Evolutionary conservation across 768 basidiomycete species (phyloP).

Genomic region (Tephrocybe sp.): DNA sequence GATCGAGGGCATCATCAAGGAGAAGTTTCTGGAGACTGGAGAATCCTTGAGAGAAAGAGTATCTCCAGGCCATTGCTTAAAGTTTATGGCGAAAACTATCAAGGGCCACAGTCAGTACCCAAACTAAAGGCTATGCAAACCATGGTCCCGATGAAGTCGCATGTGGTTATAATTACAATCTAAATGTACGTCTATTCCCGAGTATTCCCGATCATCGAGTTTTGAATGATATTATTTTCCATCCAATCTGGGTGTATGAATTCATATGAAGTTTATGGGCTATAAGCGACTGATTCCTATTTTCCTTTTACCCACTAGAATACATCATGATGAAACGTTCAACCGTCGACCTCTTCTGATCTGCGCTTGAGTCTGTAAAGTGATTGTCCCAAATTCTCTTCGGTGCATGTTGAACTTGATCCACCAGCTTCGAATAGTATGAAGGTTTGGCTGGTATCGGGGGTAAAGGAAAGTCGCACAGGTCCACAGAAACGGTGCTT

Average conservation of each 20-base stretch:
- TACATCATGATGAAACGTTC: slow-evolving; percentile 25
- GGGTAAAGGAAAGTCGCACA: slow-evolving; percentile 48
- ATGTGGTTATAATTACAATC: no score
- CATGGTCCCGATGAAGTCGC: no score
- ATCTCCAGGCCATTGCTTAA: slow-evolving; percentile 44
- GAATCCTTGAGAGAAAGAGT: slow-evolving; percentile 42
- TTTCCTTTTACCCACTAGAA: slow-evolving; percentile 3
- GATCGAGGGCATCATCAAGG: slow-evolving; percentile 45
- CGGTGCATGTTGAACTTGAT: slow-evolving; percentile 12
- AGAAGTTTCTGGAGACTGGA: slow-evolving; percentile 36
- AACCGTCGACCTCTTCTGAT: slow-evolving; percentile 21
- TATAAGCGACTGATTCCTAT: no score
- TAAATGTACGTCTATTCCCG: no score
- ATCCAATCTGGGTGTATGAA: no score
- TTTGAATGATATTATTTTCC: no score
- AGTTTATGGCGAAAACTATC: no score
- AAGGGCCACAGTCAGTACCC: no score
- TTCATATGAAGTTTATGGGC: no score
- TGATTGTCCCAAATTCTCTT: slow-evolving; percentile 20
- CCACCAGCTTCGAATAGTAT: slow-evolving; percentile 18
- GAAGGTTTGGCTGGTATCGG: slow-evolving; percentile 26
- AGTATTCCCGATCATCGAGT: no score
- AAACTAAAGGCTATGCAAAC: no score
- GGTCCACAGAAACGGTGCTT: slow-evolving; percentile 40
- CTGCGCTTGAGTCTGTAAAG: slow-evolving; percentile 10